Percentiles rank a stretch among this genome's conserved stretches.
Conservation (phyloP, 129 eudicot species). For the Tanacetum coccineum region DNA sequence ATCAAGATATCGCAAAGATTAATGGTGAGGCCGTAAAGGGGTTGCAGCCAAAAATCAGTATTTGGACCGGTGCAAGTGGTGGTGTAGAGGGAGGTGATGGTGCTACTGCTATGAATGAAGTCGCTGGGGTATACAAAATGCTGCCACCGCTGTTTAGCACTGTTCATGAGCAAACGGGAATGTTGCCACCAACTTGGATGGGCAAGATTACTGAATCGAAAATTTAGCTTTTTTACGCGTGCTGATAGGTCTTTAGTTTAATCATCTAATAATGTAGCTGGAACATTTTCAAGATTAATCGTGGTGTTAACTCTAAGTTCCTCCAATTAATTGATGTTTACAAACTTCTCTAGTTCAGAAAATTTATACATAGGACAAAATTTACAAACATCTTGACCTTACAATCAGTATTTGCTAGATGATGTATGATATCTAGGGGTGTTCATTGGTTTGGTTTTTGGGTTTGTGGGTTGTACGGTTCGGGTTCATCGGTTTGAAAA, state of each 20-base stretch:
- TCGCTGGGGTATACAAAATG: conserved; percentile 37
- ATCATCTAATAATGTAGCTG: background rate
- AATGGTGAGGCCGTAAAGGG: background rate
- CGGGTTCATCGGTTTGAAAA: too few relatives aligned
- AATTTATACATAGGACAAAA: too few relatives aligned
- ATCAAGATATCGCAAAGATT: background rate
- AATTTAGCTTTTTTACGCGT: background rate
- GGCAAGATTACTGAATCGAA: conserved; percentile 20
- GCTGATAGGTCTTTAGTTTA: background rate
- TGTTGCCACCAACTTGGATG: conserved; percentile 50
- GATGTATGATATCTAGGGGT: too few relatives aligned
- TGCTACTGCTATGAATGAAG: conserved; percentile 32
- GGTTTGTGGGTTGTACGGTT: too few relatives aligned
- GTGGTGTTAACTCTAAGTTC: background rate
- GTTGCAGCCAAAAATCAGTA: background rate
- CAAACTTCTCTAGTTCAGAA: too few relatives aligned
- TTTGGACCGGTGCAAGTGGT: conserved; percentile 27
- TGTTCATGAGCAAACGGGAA: conserved; percentile 48
- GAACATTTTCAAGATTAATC: background rate
- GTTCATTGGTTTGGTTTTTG: too few relatives aligned
- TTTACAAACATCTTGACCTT: too few relatives aligned
- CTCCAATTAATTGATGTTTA: background rate
- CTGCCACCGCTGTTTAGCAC: conserved; percentile 54
- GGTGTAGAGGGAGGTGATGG: conserved; percentile 9
- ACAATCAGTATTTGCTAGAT: too few relatives aligned